Percentiles rank a stretch among this genome's conserved stretches.
Conservation (phyloP, 2,329 filamentous ascomycete species). For the Microcyclosporella mali region DNA sequence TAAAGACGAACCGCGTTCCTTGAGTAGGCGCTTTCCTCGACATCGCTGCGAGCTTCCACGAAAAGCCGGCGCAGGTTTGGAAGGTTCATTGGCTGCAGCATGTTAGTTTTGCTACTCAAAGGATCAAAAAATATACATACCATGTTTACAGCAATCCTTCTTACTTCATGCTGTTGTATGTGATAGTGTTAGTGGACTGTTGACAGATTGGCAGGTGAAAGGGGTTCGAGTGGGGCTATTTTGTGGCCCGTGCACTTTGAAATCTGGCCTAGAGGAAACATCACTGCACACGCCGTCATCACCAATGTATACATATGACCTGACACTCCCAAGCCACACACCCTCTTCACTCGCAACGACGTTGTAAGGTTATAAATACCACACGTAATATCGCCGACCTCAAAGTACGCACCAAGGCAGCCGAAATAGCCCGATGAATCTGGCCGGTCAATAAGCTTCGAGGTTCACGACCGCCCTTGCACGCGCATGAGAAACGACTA, state of each 20-base stretch:
- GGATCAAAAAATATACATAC: neutral
- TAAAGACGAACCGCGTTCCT: conserved; percentile 70
- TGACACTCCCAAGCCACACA: too few species aligned
- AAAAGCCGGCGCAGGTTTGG: conserved; percentile 95
- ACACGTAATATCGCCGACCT: neutral
- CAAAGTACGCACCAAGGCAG: neutral
- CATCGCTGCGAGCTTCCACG: conserved; percentile 85
- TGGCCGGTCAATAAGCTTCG: too few species aligned
- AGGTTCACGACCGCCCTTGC: neutral
- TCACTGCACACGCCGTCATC: neutral
- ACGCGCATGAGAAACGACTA: conserved; percentile 2
- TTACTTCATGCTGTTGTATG: neutral
- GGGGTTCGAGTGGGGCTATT: too few species aligned
- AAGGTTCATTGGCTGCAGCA: conserved; percentile 60
- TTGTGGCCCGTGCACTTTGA: too few species aligned
- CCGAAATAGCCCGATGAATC: neutral
- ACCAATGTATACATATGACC: neutral
- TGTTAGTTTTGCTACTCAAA: neutral
- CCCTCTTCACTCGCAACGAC: too few species aligned
- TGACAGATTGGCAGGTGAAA: too few species aligned
- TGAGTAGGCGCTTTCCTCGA: conserved; percentile 91
- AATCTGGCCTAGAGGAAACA: too few species aligned
- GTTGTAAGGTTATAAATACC: too few species aligned
- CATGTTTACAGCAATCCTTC: neutral
- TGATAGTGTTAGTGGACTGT: conserved; percentile 1